These are phyloP conservation scores for Candolleomyces aberdarensis DNA, from an alignment of 768 basidiomycete genomes.

Conservation along the genomic window DNA sequence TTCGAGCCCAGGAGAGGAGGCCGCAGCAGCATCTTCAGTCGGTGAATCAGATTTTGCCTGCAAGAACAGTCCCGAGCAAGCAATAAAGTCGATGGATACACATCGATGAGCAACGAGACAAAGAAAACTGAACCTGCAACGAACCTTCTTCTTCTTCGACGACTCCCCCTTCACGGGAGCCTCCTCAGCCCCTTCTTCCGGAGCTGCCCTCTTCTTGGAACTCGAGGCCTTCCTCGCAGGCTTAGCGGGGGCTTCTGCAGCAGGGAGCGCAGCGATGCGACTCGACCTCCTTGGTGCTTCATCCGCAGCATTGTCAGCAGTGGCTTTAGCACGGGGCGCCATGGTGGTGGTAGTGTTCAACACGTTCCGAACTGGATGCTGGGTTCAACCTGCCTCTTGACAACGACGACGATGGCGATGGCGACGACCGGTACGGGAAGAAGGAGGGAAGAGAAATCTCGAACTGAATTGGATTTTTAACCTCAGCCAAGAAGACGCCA, in stretches of 20 bases:
- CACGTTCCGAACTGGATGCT: no score
- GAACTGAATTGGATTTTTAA: no score
- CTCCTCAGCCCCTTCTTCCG: slow-evolving; percentile 28
- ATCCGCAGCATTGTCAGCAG: slow-evolving; percentile 4
- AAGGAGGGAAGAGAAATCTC: no score
- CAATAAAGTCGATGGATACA: not conserved
- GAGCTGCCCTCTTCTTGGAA: slow-evolving; percentile 41
- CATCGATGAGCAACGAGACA: not conserved
- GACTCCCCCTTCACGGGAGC: slow-evolving; percentile 13
- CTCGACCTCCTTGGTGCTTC: slow-evolving; percentile 53
- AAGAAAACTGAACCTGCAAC: slow-evolving; percentile 1
- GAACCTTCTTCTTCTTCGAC: slow-evolving; percentile 35
- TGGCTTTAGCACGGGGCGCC: not conserved
- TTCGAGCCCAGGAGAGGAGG: slow-evolving; percentile 19
- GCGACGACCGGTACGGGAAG: no score
- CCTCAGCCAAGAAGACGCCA: no score
- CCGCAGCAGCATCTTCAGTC: slow-evolving; percentile 20
- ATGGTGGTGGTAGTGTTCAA: not conserved
- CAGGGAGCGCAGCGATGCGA: slow-evolving; percentile 50
- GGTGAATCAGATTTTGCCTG: slow-evolving; percentile 31
- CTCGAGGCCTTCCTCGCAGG: slow-evolving; percentile 22
- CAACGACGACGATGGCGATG: no score
- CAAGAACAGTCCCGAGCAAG: not conserved
- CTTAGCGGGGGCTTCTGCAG: slow-evolving; percentile 31
- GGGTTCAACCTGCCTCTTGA: no score